Percentiles rank a stretch among this genome's conserved stretches.
phyloP scores from a whole-genome alignment of 2,329 filamentous ascomycete species.

The Cercospora sp. region DNA sequence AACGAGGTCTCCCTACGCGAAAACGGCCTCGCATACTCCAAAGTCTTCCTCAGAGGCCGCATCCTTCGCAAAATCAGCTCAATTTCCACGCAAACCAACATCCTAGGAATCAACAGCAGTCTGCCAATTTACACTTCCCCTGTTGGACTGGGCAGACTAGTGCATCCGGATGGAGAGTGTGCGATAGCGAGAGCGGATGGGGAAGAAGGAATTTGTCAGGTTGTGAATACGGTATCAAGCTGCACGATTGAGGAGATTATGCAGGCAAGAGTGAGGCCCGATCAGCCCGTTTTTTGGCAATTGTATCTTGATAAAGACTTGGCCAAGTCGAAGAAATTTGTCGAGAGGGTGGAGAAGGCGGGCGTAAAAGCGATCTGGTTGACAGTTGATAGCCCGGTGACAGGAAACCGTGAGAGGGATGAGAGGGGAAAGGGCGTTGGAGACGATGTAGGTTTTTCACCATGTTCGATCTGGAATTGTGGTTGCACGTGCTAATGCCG shows the following conservation, averaged over 20 bases:
- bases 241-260: slow-evolving; percentile 36
- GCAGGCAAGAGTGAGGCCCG: slow-evolving; percentile 27
- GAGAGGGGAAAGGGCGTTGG: slow-evolving; percentile 44
- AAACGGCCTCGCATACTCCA: slow-evolving; percentile 44
- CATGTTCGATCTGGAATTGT: background rate
- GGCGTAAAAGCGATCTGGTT: slow-evolving; percentile 58
- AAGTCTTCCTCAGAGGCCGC: slow-evolving; percentile 48
- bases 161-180: slow-evolving; percentile 38
- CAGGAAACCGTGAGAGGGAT: slow-evolving; percentile 55
- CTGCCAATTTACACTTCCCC: slow-evolving; percentile 41
- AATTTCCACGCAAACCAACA: slow-evolving; percentile 37
- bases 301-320: slow-evolving; percentile 61
- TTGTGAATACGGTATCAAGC: slow-evolving; percentile 34
- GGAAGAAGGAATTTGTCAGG: slow-evolving; percentile 32
- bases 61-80: slow-evolving; percentile 43
- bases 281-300: slow-evolving; percentile 55
- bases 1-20: slow-evolving; percentile 47
- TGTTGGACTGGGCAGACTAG: slow-evolving; percentile 37
- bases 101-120: slow-evolving; percentile 33
- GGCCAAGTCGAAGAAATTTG: slow-evolving; percentile 50
- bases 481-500: background rate
- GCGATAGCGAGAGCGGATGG: slow-evolving; percentile 34
- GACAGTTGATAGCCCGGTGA: slow-evolving; percentile 59
- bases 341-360: slow-evolving; percentile 48
- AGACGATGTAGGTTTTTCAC: background rate